Evolutionary conservation across 805 yeast genomes (phyloP), one percentile per base, ranked within the genome.

Genomic region (Zygosaccharomyces lentus): DNA sequence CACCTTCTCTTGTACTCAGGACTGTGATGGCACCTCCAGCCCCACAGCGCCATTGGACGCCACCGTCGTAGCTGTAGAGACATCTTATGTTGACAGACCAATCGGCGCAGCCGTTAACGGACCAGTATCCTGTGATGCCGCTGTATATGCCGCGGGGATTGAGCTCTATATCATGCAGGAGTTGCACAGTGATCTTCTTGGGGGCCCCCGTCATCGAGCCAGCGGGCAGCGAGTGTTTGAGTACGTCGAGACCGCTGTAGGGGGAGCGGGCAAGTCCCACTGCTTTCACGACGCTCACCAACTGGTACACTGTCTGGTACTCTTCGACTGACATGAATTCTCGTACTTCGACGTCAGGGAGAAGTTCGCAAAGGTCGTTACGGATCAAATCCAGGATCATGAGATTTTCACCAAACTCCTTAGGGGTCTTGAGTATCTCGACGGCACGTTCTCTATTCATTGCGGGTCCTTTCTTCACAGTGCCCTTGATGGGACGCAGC

Each of bases 161-260:
- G 46, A 69, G 55, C 17, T 58, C 64, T 19, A 72, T 68, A 9
- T 65, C 54, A 49, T 82, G 85, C 24, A 93, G 70, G 4, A 95
- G 64, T 63, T 91, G 93, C 5, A 93, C 95, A 0, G 96, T 87
- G 48, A 96, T 75, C 56, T 83, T 85, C 68, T 93, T 93, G 2
- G 99, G 99, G 0, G 99, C 99, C 2, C 99, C 99, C 0, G 99
- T 93, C 99, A 93, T 93, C 0, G 98, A 91, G 0, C 99, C 99
- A 0, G 99, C 96, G 2, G 99, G 99, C 29, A 95, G 69, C 0
- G 96, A 80, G 48, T 79, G 79, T 16, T 80, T 76, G 9, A 93
- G 72, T 2, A 91, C 70, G 61, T 93, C 98, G 19, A 90, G 69
- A 0, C 98, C 99, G 9, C 74, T 69, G 53, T 75, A 81, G 12